Base-by-base conservation (phyloP, 148 eudicot species). In the Nyssa sinensis region DNA sequence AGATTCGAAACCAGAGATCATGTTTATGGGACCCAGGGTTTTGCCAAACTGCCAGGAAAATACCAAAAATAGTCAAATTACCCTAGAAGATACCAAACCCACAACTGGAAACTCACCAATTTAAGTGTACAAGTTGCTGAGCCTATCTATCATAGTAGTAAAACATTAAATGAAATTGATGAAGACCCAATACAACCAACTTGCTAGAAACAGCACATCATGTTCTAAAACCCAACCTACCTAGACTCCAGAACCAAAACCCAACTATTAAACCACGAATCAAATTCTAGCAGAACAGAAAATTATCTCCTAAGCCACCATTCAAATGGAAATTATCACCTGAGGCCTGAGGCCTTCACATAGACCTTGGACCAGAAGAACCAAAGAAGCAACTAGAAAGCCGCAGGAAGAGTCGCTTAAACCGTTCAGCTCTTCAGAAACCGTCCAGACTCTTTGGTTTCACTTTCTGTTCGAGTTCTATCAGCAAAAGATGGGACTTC, bases 401-500 rank as follows among this genome's bases (percentile, higher is more conserved):
- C 16, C 3, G 31, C 9, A 32, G 19, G 14, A 27, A 32, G 11
- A 30, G n/a, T n/a, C n/a, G 61, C 31, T 49, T 49, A 31, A 69
- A 68, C 21, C 21, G 29, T n/a, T 53, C 9, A 4, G 8, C 19
- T 11, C 34, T 47, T 69, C 37, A 49, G 17, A 47, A 51, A 31
- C 39, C n/a, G 61, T 19, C 11, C 33, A 51, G 37, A 30, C 14
- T 11, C 28, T 12, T n/a, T 44, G 2, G 0, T 19, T 44, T 7
- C 12, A 7, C 11, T 10, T 8, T 8, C 11, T 1, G 17, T 29
- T 11, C 0, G 21, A n/a, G n/a, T n/a, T n/a, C n/a, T n/a, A n/a
- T 4, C 16, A 61, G 19, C 25, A 29, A 37, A 23, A 77, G 80
- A 71, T 39, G 27, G 62, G 73, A 79, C 32, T 73, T 69, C 82